A percentile compares a stretch with the other conserved stretches of the same genome.
Conservation (phyloP, 2,329 filamentous ascomycete genomes). For the Scedosporium apiospermum region DNA sequence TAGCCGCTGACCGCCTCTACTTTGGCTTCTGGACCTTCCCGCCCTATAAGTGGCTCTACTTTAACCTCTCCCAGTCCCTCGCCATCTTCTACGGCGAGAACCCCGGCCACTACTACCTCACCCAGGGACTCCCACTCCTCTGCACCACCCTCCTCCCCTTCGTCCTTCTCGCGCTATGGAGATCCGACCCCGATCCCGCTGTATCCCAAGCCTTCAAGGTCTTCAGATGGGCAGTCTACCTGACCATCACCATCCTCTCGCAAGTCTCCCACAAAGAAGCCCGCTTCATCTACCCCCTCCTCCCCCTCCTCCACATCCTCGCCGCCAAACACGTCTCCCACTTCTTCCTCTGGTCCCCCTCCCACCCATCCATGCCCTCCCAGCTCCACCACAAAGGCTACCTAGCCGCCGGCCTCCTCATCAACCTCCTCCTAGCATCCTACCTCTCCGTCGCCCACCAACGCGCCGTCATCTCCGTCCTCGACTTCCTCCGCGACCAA, state of each 20-base stretch:
- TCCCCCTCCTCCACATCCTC: slow-evolving; percentile 77
- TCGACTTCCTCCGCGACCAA: slow-evolving; percentile 64
- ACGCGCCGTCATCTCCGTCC: slow-evolving; percentile 65
- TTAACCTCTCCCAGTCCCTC: slow-evolving; percentile 81
- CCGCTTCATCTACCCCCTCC: slow-evolving; percentile 87
- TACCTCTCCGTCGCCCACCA: slow-evolving; percentile 75
- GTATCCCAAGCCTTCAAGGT: slow-evolving; percentile 23
- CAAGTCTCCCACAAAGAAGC: slow-evolving; percentile 92
- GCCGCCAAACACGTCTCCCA: slow-evolving; percentile 56
- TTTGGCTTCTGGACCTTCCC: slow-evolving; percentile 85
- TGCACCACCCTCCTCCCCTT: slow-evolving; percentile 80
- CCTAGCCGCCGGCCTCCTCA: slow-evolving; percentile 46
- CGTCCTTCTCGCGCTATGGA: slow-evolving; percentile 52
- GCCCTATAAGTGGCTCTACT: slow-evolving; percentile 75
- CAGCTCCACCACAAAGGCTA: slow-evolving; percentile 42
- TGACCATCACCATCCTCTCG: slow-evolving; percentile 57
- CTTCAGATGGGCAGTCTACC: slow-evolving; percentile 47
- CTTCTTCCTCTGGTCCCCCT: slow-evolving; percentile 48
- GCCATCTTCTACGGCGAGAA: slow-evolving; percentile 90
- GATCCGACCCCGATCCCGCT: slow-evolving; percentile 15
- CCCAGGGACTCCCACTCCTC: slow-evolving; percentile 80
- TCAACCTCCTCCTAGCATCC: slow-evolving; percentile 61
- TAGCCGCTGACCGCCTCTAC: slow-evolving; percentile 63
- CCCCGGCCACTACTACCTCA: slow-evolving; percentile 85
- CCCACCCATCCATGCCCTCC: slow-evolving; percentile 16